phyloP scores from a whole-genome alignment of 257 asterid genomes.

The Lavandula angustifolia region DNA sequence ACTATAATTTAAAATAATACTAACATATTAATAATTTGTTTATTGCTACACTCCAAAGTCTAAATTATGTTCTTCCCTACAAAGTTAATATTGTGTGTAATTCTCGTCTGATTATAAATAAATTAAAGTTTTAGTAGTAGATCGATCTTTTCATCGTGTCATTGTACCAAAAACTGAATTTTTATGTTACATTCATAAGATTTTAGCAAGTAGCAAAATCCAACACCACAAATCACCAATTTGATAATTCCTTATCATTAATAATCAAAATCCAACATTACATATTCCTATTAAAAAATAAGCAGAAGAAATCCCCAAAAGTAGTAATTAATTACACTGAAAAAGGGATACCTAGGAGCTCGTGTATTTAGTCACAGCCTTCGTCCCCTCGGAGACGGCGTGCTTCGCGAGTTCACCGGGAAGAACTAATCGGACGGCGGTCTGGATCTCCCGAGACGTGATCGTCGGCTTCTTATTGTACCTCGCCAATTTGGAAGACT shows the following conservation, averaged over 20 bases:
- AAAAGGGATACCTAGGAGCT: constrained; percentile 39
- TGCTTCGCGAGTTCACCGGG: constrained; percentile 71
- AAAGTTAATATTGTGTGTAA: too few relatives aligned
- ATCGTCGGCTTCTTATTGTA: constrained; percentile 53
- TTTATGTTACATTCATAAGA: too few relatives aligned
- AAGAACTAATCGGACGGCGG: constrained; percentile 53
- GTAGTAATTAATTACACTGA: constrained; percentile 19
- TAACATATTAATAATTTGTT: too few relatives aligned
- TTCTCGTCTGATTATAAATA: too few relatives aligned
- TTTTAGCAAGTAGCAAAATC: too few relatives aligned
- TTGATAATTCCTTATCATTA: background rate
- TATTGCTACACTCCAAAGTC: too few relatives aligned
- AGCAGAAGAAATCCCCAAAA: background rate
- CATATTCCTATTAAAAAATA: background rate
- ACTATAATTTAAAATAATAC: too few relatives aligned
- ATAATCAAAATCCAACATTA: background rate
- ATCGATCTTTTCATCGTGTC: too few relatives aligned
- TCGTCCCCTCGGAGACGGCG: constrained; percentile 51
- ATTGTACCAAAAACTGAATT: too few relatives aligned
- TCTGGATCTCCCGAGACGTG: constrained; percentile 37
- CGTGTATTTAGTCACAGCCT: constrained; percentile 44
- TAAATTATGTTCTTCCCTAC: too few relatives aligned
- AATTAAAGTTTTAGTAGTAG: too few relatives aligned
- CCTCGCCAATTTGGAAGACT: constrained; percentile 54
- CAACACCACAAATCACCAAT: too few relatives aligned